Conservation (phyloP, 371 early-diverging fungal species). For the Mortierella sp. region DNA sequence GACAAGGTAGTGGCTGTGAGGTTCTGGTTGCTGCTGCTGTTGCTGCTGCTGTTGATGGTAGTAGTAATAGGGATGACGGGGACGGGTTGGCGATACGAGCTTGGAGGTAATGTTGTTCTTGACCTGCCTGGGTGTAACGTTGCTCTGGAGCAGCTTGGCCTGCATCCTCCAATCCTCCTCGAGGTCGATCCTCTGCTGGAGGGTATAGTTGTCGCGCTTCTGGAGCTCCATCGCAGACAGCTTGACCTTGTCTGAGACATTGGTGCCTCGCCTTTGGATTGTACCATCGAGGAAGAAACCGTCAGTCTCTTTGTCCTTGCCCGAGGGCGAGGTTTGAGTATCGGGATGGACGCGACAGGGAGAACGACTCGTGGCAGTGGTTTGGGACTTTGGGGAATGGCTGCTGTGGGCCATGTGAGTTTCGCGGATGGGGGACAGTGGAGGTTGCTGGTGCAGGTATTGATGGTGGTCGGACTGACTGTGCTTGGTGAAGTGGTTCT, state of each 20-base stretch:
- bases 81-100: too few species aligned
- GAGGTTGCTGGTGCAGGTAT: background rate
- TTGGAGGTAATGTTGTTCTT: background rate
- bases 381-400: background rate
- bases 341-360: constrained; percentile 1
- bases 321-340: background rate
- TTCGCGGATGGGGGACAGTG: constrained; percentile 5
- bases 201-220: constrained; percentile 41
- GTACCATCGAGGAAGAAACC: background rate
- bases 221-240: constrained; percentile 38
- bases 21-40: constrained; percentile 5
- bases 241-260: constrained; percentile 26
- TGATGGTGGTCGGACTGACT: background rate
- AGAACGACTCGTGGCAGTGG: background rate
- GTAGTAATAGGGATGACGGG: too few species aligned
- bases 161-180: constrained; percentile 50
- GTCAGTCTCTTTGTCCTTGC: background rate
- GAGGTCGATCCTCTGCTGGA: constrained; percentile 36
- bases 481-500: constrained; percentile 8
- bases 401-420: background rate
- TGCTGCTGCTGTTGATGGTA: background rate
- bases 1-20: background rate
- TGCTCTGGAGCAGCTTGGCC: constrained; percentile 20
- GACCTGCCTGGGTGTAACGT: background rate
- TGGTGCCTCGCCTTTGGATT: constrained; percentile 14